Percentiles rank a stretch among this genome's conserved stretches.
These are phyloP conservation scores for Rehmannia glutinosa DNA, from an alignment of 257 asterid species.

Conservation along the genomic window DNA sequence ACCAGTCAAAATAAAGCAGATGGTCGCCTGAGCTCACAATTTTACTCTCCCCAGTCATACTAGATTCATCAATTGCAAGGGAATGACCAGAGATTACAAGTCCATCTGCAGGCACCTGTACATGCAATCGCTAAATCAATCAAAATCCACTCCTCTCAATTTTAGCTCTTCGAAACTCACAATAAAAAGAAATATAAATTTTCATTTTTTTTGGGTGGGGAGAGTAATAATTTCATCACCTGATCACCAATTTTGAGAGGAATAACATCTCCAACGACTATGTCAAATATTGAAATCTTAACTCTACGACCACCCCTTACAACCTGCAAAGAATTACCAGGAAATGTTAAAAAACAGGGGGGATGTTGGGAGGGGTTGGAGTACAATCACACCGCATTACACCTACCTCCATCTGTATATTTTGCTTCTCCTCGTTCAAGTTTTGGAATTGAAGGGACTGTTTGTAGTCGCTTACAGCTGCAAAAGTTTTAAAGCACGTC, in stretches of 20 bases:
- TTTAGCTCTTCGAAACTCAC: neutral
- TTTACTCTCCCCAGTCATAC: constrained; percentile 99
- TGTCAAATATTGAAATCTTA: constrained; percentile 76
- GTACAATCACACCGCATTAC: constrained; percentile 3
- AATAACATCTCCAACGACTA: constrained; percentile 88
- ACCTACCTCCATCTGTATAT: constrained; percentile 90
- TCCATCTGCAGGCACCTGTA: constrained; percentile 96
- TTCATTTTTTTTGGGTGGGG: neutral
- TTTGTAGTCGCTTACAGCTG: constrained; percentile 92
- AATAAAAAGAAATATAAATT: neutral
- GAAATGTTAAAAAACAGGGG: constrained; percentile 8
- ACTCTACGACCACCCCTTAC: constrained; percentile 78
- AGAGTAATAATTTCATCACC: constrained; percentile 34
- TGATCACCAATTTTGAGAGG: constrained; percentile 99
- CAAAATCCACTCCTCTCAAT: neutral
- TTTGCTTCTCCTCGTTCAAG: constrained; percentile 93
- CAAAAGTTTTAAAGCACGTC: constrained; percentile 17
- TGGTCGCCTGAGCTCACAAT: constrained; percentile 50
- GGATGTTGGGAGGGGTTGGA: no score
- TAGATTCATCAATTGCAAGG: constrained; percentile 90
- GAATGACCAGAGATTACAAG: constrained; percentile 73
- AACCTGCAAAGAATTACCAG: constrained; percentile 49
- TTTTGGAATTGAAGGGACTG: constrained; percentile 96
- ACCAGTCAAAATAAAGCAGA: constrained; percentile 4
- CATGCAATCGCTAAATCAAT: constrained; percentile 12